Base-by-base conservation (phyloP, 208 protist genomes). In the Leishmania mexicana region DNA sequence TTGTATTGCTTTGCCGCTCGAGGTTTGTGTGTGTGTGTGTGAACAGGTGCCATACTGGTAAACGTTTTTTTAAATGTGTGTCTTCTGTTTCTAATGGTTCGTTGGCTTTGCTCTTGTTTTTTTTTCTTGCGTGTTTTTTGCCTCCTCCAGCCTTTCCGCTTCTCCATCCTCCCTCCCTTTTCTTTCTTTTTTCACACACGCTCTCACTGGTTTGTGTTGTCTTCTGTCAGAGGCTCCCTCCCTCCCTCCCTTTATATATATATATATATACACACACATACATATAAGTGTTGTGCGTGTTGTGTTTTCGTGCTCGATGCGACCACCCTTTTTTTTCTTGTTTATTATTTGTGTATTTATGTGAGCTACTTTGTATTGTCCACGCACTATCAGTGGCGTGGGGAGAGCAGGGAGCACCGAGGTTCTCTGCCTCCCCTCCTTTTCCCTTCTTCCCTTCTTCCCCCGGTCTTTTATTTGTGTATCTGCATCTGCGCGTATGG, bases 391-490 rank as follows among this genome's bases (percentile, higher is more conserved):
- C 0, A 17, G n/a, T 70, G 64, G 24, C 17, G 35, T 35, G 19
- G 64, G 1, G 64, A 35, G 45, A 13, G 31, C 31, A 35, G 31
- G 28, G 64, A 35, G 24, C n/a, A 19, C 64, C 19, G 64, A 2
- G 3, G 35, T 1, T 45, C 31, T 67, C 60, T 35, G 11, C 15
- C 60, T 67, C 60, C 38, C 60, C 28, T 67, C 19, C 11, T 67
- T 28, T 49, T 13, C 58, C 28, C 17, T 38, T 70, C 10, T 70
- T 79, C 10, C 49, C 19, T 40, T 19, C 11, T 54, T 28, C 31
- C 21, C n/a, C 60, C 1, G 35, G 8, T 72, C 13, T 74, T 40
- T 78, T 81, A 31, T 62, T 76, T 51, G 64, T 74, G 45, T 58
- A 28, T 73, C 38, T 0, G 67, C 35, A 7, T 70, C 35, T 70